Percentiles rank a stretch among this genome's conserved stretches.
These are phyloP conservation scores for Metarhizium robertsii DNA, from an alignment of 2,329 filamentous ascomycete species.

Conservation along the genomic window DNA sequence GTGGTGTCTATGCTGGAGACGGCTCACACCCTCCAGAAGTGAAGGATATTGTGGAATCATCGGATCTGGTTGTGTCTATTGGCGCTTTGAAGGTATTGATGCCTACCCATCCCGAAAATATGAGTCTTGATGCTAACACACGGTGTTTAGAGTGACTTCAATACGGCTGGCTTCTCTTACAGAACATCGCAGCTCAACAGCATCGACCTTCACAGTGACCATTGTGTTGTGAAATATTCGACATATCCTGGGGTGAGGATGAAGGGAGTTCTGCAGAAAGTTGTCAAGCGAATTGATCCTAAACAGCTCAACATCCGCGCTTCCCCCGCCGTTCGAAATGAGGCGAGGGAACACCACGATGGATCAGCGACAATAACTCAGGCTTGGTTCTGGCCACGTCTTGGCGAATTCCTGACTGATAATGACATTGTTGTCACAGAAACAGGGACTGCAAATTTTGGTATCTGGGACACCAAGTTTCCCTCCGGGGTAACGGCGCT, in stretches of 20 bases:
- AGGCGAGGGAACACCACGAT: conserved; percentile 32
- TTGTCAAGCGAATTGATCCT: conserved; percentile 51
- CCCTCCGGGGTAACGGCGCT: conserved; percentile 69
- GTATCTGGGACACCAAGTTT: conserved; percentile 78
- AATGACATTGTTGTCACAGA: conserved; percentile 77
- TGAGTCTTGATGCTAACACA: not conserved
- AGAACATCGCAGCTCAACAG: conserved; percentile 66
- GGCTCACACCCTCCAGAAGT: conserved; percentile 59
- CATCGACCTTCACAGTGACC: conserved; percentile 72
- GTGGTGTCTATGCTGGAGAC: conserved; percentile 77
- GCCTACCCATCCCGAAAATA: not conserved
- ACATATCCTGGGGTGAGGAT: conserved; percentile 71
- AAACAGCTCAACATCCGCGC: conserved; percentile 46
- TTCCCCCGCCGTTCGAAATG: conserved; percentile 44
- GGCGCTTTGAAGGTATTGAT: conserved; percentile 46
- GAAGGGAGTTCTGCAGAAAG: conserved; percentile 65
- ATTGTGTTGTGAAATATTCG: conserved; percentile 65
- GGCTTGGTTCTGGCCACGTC: conserved; percentile 66
- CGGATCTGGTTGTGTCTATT: conserved; percentile 63
- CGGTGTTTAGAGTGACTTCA: conserved; percentile 57
- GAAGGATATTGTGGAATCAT: conserved; percentile 53
- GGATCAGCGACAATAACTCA: conserved; percentile 48
- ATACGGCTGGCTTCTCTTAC: conserved; percentile 76
- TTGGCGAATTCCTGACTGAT: conserved; percentile 62
- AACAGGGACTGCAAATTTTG: conserved; percentile 82